Conservation (phyloP, 768 basidiomycete genomes). For the Lactarius akahatsu region DNA sequence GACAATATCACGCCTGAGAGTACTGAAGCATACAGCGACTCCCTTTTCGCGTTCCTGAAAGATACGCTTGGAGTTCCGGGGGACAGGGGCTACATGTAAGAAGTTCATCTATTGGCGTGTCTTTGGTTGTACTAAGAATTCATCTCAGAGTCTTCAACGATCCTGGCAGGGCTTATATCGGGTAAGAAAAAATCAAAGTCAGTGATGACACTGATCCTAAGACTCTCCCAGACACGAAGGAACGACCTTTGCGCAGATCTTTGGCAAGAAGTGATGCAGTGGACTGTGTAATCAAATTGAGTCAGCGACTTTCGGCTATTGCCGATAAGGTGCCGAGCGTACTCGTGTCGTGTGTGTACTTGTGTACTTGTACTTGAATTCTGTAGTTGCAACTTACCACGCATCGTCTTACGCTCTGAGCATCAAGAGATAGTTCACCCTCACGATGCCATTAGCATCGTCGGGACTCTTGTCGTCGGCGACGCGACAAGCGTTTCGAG, state of each 20-base stretch:
- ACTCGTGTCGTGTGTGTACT: no score
- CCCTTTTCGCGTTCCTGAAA: constrained; percentile 54
- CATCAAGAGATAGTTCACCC: not conserved
- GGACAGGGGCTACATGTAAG: constrained; percentile 62
- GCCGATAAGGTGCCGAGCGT: not conserved
- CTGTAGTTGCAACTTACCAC: not conserved
- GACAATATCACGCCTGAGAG: constrained; percentile 49
- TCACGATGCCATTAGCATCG: constrained; percentile 37
- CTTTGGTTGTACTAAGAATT: not conserved
- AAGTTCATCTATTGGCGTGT: constrained; percentile 5
- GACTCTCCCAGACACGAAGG: constrained; percentile 39
- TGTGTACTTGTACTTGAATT: not conserved
- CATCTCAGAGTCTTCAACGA: constrained; percentile 46
- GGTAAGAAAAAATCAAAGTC: constrained; percentile 38
- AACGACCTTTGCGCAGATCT: constrained; percentile 49
- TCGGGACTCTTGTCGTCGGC: constrained; percentile 33
- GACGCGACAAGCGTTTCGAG: constrained; percentile 29
- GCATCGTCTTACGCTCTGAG: not conserved
- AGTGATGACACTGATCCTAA: not conserved
- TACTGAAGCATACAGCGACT: constrained; percentile 56
- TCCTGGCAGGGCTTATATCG: constrained; percentile 50
- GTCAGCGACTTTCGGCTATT: not conserved
- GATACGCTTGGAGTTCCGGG: constrained; percentile 50
- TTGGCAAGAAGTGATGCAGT: constrained; percentile 30
- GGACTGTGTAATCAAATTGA: not conserved